phyloP scores from a whole-genome alignment of 2,329 filamentous ascomycete genomes.

The Chrysosphaeria jannelii region DNA sequence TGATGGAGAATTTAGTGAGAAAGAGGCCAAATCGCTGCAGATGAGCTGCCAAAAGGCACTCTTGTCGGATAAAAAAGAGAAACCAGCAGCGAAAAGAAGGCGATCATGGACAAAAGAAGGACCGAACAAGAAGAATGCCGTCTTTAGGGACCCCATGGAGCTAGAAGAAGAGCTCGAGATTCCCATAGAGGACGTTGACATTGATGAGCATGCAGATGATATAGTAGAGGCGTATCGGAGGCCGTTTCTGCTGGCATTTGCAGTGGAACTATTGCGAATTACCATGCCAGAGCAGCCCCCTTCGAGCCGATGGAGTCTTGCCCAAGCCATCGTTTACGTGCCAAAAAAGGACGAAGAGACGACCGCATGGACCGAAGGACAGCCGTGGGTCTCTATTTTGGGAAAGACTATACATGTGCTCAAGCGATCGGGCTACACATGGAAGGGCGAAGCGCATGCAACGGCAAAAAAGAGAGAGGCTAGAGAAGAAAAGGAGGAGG shows the following conservation, averaged over 20 bases:
- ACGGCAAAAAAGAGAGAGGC: no score
- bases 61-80: no score
- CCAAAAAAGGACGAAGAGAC: conserved; percentile 34
- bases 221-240: no score
- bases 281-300: conserved; percentile 67
- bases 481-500: conserved; percentile 5
- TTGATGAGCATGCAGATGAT: no score
- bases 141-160: no score
- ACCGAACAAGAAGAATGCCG: no score
- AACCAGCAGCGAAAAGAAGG: no score
- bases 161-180: no score
- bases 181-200: no score
- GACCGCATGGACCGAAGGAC: conserved; percentile 46
- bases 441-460: conserved; percentile 16
- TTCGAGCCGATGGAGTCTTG: conserved; percentile 57
- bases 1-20: conserved; percentile 16
- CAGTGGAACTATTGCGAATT: conserved; percentile 38
- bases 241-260: conserved; percentile 56
- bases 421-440: conserved; percentile 46
- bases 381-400: conserved; percentile 42
- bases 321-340: conserved; percentile 50
- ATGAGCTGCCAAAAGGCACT: conserved; percentile 22
- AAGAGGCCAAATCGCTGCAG: conserved; percentile 19
- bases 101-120: no score
- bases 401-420: conserved; percentile 45